A percentile compares a stretch with the other conserved stretches of the same genome.
Evolutionary conservation across 805 yeast species (phyloP).

Genomic region (Saccharomycopsis schoenii): DNA sequence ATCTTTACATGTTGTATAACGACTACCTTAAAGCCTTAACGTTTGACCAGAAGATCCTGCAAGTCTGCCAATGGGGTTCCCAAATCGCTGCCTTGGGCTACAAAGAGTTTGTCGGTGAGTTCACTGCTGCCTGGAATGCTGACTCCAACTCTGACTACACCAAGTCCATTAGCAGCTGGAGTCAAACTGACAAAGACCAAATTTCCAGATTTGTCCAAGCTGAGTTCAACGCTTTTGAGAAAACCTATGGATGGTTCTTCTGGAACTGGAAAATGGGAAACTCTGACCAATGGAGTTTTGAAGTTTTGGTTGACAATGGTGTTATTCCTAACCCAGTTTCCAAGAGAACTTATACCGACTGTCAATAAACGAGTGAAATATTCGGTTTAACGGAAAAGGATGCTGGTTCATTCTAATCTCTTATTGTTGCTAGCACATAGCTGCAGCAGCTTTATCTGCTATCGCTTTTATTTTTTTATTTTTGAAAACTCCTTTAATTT

Average conservation of each 20-base stretch:
- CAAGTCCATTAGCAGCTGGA: slow-evolving; percentile 31
- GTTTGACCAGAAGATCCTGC: slow-evolving; percentile 50
- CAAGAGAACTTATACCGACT: slow-evolving; percentile 36
- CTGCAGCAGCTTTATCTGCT: background rate
- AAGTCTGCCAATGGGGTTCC: slow-evolving; percentile 44
- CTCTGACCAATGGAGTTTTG: slow-evolving; percentile 59
- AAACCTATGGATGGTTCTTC: slow-evolving; percentile 55
- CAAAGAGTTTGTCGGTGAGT: slow-evolving; percentile 56
- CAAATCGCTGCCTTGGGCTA: slow-evolving; percentile 35
- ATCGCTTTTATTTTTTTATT: no score
- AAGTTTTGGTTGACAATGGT: slow-evolving; percentile 36
- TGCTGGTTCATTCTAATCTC: background rate
- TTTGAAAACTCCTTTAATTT: no score
- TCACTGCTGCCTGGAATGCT: slow-evolving; percentile 61
- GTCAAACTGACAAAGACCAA: slow-evolving; percentile 30
- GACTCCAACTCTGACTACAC: slow-evolving; percentile 42
- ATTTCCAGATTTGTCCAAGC: slow-evolving; percentile 49
- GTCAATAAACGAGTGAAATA: background rate
- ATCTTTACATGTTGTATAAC: slow-evolving; percentile 36
- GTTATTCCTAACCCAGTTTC: slow-evolving; percentile 55
- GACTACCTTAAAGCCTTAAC: slow-evolving; percentile 50
- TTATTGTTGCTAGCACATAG: no score
- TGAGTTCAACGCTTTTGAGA: slow-evolving; percentile 44
- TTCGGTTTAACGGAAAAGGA: background rate
- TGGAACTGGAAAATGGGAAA: slow-evolving; percentile 66